These are phyloP conservation scores for Xerophyta viscosa DNA, from an alignment of 106 monocot species.

Conservation along the genomic window DNA sequence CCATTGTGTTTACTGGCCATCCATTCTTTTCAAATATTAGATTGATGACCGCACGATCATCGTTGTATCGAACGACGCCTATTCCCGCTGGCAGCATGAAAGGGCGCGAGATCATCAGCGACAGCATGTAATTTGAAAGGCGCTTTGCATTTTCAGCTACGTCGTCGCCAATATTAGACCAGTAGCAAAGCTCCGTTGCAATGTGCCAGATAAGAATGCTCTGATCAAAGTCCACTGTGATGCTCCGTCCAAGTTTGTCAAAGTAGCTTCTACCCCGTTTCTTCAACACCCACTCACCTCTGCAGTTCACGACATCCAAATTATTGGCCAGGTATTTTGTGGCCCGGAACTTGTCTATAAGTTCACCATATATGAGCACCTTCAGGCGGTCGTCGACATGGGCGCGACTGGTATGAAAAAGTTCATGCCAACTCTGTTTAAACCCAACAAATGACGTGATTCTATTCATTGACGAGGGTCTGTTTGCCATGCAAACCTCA, in stretches of 20 bases:
- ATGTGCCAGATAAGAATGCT: slow-evolving; percentile 47
- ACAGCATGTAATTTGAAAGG: slow-evolving; percentile 43
- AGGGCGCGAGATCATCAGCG: slow-evolving; percentile 19
- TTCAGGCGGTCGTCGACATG: too few species aligned
- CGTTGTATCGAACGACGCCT: background rate
- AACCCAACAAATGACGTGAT: too few species aligned
- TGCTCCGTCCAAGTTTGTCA: slow-evolving; percentile 13
- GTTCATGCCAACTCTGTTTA: too few species aligned
- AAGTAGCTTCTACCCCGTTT: slow-evolving; percentile 9
- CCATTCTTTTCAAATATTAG: background rate
- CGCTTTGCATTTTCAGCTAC: background rate
- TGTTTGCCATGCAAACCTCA: too few species aligned
- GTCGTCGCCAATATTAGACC: background rate
- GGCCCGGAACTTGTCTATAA: too few species aligned
- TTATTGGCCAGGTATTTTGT: too few species aligned
- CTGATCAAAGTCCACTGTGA: slow-evolving; percentile 31
- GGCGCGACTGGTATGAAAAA: too few species aligned
- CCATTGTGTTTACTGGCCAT: too few species aligned
- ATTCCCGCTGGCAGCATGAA: slow-evolving; percentile 11
- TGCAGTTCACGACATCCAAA: too few species aligned
- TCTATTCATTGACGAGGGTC: too few species aligned
- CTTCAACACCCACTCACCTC: slow-evolving; percentile 25
- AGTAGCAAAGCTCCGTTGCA: slow-evolving; percentile 29
- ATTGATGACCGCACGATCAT: slow-evolving; percentile 2
- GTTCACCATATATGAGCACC: too few species aligned